Percentiles rank a stretch among this genome's conserved stretches.
Evolutionary conservation across 2,329 filamentous ascomycete genomes (phyloP).

Genomic region (Xylariaceae sp.): DNA sequence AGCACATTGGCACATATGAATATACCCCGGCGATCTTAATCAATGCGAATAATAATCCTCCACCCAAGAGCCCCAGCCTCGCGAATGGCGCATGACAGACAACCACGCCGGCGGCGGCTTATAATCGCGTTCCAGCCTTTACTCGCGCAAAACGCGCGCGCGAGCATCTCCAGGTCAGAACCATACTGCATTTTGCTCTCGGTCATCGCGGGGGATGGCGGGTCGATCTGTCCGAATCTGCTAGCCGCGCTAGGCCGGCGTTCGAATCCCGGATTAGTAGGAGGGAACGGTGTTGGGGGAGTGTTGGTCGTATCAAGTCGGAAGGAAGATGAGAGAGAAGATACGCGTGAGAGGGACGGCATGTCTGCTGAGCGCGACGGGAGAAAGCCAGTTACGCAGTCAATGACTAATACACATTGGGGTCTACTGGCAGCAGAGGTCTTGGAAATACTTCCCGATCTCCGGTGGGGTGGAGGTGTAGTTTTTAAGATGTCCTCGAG

Average conservation of each 20-base stretch:
- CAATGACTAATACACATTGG: conserved; percentile 52
- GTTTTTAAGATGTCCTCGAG: conserved; percentile 16
- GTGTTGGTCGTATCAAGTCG: conserved; percentile 27
- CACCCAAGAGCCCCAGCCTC: conserved; percentile 68
- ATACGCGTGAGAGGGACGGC: conserved; percentile 43
- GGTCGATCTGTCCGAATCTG: conserved; percentile 29
- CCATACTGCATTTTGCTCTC: conserved; percentile 52
- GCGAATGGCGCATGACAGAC: conserved; percentile 66
- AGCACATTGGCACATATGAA: not conserved
- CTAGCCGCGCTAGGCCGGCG: conserved; percentile 27
- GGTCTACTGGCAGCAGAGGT: conserved; percentile 25
- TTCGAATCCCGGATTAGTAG: conserved; percentile 18
- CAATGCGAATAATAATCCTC: conserved; percentile 59
- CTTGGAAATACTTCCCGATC: conserved; percentile 15
- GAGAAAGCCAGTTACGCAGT: conserved; percentile 54
- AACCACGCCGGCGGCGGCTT: conserved; percentile 61
- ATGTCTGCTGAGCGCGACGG: conserved; percentile 41
- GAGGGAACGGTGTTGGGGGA: conserved; percentile 22
- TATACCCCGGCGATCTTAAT: conserved; percentile 31
- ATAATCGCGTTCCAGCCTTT: conserved; percentile 69
- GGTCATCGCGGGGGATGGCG: conserved; percentile 21
- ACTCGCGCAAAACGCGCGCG: conserved; percentile 66
- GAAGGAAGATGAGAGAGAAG: conserved; percentile 34
- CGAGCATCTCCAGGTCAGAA: conserved; percentile 64
- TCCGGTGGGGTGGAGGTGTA: conserved; percentile 7